A percentile compares a stretch with the other conserved stretches of the same genome.
phyloP scores from a whole-genome alignment of 805 yeast species.

The Zygoascus flipseniorum region DNA sequence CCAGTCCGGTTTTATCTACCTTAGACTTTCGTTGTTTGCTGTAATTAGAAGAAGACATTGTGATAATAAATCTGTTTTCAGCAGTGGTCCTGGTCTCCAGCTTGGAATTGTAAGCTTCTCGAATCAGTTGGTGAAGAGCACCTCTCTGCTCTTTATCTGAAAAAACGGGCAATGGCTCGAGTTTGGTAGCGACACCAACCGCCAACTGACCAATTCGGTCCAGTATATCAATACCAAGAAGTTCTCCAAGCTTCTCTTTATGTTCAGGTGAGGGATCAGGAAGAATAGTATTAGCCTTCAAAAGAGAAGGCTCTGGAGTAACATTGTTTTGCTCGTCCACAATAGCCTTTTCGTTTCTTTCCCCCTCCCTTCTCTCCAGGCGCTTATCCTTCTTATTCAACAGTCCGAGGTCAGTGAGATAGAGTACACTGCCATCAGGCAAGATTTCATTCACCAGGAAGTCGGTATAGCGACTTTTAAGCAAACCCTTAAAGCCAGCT shows the following conservation, averaged over 20 bases:
- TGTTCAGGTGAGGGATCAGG: slow-evolving; percentile 12
- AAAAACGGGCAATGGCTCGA: slow-evolving; percentile 50
- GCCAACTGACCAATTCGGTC: slow-evolving; percentile 46
- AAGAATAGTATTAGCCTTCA: neutral
- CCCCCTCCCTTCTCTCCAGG: slow-evolving; percentile 15
- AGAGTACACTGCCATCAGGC: slow-evolving; percentile 59
- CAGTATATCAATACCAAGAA: slow-evolving; percentile 57
- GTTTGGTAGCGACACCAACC: slow-evolving; percentile 40
- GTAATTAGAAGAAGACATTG: slow-evolving; percentile 40
- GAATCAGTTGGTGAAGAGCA: slow-evolving; percentile 62
- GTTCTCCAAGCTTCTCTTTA: slow-evolving; percentile 35
- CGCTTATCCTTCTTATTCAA: slow-evolving; percentile 23
- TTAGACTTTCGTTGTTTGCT: slow-evolving; percentile 30
- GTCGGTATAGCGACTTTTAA: slow-evolving; percentile 88
- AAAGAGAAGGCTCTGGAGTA: neutral
- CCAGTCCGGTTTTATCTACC: slow-evolving; percentile 28
- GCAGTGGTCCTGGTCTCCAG: slow-evolving; percentile 74
- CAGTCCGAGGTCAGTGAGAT: slow-evolving; percentile 65
- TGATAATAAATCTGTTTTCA: slow-evolving; percentile 55
- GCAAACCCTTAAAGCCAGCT: slow-evolving; percentile 64
- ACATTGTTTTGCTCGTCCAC: slow-evolving; percentile 20
- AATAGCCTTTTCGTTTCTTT: slow-evolving; percentile 10
- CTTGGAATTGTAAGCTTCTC: slow-evolving; percentile 63
- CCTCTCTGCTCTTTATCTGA: slow-evolving; percentile 70
- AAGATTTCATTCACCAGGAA: slow-evolving; percentile 88